Evolutionary conservation across 345 rosid species (phyloP).

Genomic region (Xanthoceras sorbifolium): DNA sequence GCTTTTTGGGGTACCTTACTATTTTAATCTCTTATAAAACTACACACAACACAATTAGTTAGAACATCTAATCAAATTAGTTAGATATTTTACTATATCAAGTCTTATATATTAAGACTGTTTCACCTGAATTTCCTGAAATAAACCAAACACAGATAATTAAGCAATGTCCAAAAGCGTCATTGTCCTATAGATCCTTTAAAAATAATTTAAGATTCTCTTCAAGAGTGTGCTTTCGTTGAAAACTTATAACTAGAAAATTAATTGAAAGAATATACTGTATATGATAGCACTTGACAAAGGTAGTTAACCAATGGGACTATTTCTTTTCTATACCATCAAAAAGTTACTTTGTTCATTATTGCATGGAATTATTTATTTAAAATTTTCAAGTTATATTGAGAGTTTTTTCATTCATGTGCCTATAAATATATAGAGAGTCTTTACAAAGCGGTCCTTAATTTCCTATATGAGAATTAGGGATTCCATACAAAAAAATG

Average conservation of each 20-base stretch:
- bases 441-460: too few species aligned
- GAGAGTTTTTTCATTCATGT: too few species aligned
- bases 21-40: background rate
- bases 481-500: too few species aligned
- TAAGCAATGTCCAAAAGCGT: background rate
- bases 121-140: background rate
- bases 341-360: background rate
- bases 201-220: background rate
- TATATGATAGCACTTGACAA: background rate
- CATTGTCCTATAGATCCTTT: background rate
- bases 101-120: background rate
- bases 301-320: background rate
- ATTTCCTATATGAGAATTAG: too few species aligned
- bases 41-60: constrained; percentile 1
- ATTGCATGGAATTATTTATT: background rate
- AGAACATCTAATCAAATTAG: constrained; percentile 11
- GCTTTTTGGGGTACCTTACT: background rate
- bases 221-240: background rate
- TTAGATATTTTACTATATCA: background rate
- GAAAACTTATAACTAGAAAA: background rate
- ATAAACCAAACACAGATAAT: background rate
- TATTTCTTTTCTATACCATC: background rate
- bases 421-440: too few species aligned
- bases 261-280: background rate
- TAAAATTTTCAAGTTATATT: too few species aligned